Base-by-base conservation (phyloP, 352 stramenopile genomes). In the Globisporangium recalcitrans region DNA sequence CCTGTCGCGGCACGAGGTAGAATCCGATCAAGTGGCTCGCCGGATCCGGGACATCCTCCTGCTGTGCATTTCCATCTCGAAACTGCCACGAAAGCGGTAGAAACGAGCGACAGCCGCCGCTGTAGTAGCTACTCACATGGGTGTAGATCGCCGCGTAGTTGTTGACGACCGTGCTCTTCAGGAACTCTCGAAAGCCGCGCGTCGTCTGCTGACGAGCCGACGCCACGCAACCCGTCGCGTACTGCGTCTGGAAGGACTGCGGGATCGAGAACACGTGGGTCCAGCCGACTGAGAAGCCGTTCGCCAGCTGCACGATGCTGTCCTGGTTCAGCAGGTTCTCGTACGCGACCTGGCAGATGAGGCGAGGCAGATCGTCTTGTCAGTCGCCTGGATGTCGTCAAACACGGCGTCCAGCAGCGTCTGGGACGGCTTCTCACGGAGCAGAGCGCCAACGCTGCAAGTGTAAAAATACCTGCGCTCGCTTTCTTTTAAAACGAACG, bases 1-100 rank as follows among this genome's bases (percentile, higher is more conserved):
- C 72, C 48, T 87, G 72, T 48, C 80, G 72, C 0, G 80, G 80
- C 21, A 83, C 74, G 32, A 89, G 74, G 52, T 75, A 87, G 60
- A 87, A 86, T 0, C 74, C 80, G 4, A 89, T 10, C 1, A 86
- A 26, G 38, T 85, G 70, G 16, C 79, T 71, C 5, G 63, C 64
- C 19, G 80, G 80, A 51, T 89, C 77, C 2, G 74, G 69, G 1
- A 88, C 49, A 13, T 22, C 56, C 16, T 32, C 54, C 27, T 71
- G 32, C n/a, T 52, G 40, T 16, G 27, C 21, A 13, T 4, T 58
- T 13, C 51, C 11, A 1, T 58, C 21, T 14, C 68, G 61, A 21
- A 67, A 73, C 0, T 60, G 63, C 80, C 80, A 89, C 57, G 68
- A 80, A 13, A 87, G 61, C 3, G 80, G 80, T 21, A 89, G 54